Evolutionary conservation across 2,329 filamentous ascomycete species (phyloP).

Genomic region (Sporothrix phasma): DNA sequence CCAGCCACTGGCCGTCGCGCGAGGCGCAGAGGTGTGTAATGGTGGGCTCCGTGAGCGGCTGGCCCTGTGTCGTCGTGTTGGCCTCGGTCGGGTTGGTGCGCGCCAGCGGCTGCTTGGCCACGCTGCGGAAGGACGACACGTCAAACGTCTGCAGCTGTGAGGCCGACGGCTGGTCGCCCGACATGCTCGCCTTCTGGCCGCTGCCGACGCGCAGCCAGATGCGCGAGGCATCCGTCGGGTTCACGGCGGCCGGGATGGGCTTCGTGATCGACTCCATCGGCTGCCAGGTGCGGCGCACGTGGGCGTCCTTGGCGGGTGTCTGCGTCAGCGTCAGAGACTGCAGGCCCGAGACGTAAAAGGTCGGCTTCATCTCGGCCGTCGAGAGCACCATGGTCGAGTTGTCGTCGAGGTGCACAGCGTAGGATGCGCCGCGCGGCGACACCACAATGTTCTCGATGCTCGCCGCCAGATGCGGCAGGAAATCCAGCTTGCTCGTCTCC

Average conservation of each 20-base stretch:
- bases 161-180: slow-evolving; percentile 33
- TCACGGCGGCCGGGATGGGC: slow-evolving; percentile 51
- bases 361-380: slow-evolving; percentile 78
- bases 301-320: slow-evolving; percentile 40
- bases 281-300: slow-evolving; percentile 43
- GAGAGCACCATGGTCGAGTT: slow-evolving; percentile 88
- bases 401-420: slow-evolving; percentile 76
- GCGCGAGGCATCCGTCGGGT: slow-evolving; percentile 51
- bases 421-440: slow-evolving; percentile 68
- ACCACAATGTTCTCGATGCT: slow-evolving; percentile 77
- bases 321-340: slow-evolving; percentile 52
- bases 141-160: slow-evolving; percentile 76
- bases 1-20: slow-evolving; percentile 77
- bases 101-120: slow-evolving; percentile 80
- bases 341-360: slow-evolving; percentile 72
- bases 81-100: slow-evolving; percentile 78
- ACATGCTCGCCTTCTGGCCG: slow-evolving; percentile 38
- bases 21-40: slow-evolving; percentile 68
- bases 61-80: slow-evolving; percentile 63
- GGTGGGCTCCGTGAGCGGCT: slow-evolving; percentile 65
- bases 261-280: slow-evolving; percentile 34
- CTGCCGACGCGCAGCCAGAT: slow-evolving; percentile 60
- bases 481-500: slow-evolving; percentile 72
- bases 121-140: slow-evolving; percentile 63
- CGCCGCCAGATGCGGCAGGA: slow-evolving; percentile 81